Conservation (phyloP, 371 early-diverging fungal species). For the Mucor piriformis region DNA sequence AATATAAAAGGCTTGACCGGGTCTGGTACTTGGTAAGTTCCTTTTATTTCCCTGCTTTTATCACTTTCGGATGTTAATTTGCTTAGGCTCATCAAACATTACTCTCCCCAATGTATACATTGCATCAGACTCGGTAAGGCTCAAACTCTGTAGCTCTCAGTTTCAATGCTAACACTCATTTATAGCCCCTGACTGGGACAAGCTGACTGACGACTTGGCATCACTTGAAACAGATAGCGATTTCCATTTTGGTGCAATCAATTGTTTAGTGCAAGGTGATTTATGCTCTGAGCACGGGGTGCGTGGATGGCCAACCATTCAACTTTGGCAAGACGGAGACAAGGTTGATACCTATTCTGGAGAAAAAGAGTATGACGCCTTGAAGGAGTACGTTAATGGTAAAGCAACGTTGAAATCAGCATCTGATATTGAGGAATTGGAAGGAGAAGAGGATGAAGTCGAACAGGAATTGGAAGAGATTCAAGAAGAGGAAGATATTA, state of each 20-base stretch:
- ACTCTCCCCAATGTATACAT: conserved; percentile 40
- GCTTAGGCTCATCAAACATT: conserved; percentile 48
- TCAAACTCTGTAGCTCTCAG: not conserved
- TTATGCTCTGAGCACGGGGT: conserved; percentile 68
- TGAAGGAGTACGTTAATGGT: conserved; percentile 30
- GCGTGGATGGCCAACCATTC: conserved; percentile 62
- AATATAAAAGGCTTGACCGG: conserved; percentile 12
- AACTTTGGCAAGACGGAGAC: conserved; percentile 67
- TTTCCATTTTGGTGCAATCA: conserved; percentile 76
- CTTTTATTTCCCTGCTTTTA: not conserved
- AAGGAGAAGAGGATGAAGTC: conserved; percentile 1
- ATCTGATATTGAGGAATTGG: not conserved
- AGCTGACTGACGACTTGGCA: conserved; percentile 41
- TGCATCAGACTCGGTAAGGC: conserved; percentile 40
- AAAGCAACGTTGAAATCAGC: conserved; percentile 13
- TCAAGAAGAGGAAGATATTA: conserved; percentile 2
- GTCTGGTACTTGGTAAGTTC: conserved; percentile 29
- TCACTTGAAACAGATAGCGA: conserved; percentile 32
- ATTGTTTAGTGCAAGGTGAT: conserved; percentile 73
- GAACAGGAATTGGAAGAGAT: not conserved
- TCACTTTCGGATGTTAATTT: not conserved
- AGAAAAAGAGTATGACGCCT: conserved; percentile 22
- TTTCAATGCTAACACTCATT: not conserved
- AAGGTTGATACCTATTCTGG: conserved; percentile 46
- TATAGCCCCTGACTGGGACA: conserved; percentile 58